phyloP scores from a whole-genome alignment of 306 rosid species.

The Glycine tomentella region DNA sequence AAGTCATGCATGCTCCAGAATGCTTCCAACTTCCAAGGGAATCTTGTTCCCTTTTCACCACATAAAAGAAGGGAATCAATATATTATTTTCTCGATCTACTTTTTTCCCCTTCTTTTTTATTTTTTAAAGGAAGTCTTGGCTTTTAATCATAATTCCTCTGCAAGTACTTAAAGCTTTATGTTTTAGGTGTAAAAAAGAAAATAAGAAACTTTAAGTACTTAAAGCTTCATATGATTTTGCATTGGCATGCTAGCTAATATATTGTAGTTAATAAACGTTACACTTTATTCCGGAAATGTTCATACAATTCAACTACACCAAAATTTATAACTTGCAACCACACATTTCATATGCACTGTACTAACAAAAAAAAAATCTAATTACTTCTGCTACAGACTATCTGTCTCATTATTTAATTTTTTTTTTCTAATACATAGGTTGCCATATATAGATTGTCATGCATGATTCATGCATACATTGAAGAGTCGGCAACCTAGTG shows the following conservation, averaged over 20 bases:
- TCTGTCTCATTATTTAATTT: neutral
- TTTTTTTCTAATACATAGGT: neutral
- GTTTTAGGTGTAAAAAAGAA: no score
- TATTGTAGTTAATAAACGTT: neutral
- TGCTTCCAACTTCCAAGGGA: constrained; percentile 38
- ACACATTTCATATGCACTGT: neutral
- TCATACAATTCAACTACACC: neutral
- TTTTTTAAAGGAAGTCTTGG: neutral
- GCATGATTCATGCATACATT: neutral
- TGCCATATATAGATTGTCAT: neutral
- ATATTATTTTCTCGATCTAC: constrained; percentile 7
- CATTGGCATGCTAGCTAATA: constrained; percentile 1
- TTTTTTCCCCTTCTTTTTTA: neutral
- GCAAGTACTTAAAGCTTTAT: neutral
- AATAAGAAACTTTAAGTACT: no score
- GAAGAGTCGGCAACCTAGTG: neutral
- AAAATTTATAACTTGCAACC: neutral
- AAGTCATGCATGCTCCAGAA: constrained; percentile 8
- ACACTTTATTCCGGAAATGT: neutral
- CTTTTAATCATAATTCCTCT: neutral
- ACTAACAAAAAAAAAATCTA: neutral
- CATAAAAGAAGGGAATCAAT: constrained; percentile 18
- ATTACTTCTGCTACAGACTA: neutral
- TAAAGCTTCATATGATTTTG: neutral
- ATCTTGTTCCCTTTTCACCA: constrained; percentile 33